Percentiles rank a stretch among this genome's conserved stretches.
phyloP scores from a whole-genome alignment of 2,329 filamentous ascomycete species.

The Arthroderma uncinatum region DNA sequence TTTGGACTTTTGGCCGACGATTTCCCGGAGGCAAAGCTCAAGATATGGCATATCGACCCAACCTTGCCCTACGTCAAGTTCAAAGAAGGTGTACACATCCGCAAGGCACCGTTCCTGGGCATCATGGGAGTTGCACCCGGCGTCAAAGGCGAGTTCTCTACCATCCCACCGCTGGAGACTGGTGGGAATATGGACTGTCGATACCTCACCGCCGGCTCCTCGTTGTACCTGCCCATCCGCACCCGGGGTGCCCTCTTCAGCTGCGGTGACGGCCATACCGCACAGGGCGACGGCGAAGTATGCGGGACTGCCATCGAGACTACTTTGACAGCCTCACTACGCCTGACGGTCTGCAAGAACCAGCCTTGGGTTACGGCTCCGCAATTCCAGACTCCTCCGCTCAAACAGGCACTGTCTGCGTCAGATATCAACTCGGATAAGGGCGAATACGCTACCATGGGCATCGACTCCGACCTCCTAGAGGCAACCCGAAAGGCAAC shows the following conservation, averaged over 20 bases:
- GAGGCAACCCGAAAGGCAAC: slow-evolving; percentile 42
- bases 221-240: slow-evolving; percentile 42
- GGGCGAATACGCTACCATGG: slow-evolving; percentile 39
- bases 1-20: slow-evolving; percentile 44
- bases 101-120: slow-evolving; percentile 43
- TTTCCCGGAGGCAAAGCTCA: slow-evolving; percentile 35
- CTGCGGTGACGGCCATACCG: slow-evolving; percentile 45
- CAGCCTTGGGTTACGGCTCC: slow-evolving; percentile 39
- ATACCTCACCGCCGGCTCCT: slow-evolving; percentile 38
- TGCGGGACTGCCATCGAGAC: slow-evolving; percentile 49
- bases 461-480: slow-evolving; percentile 38
- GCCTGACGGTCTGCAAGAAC: slow-evolving; percentile 40
- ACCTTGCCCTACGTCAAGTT: slow-evolving; percentile 35
- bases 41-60: slow-evolving; percentile 40
- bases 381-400: slow-evolving; percentile 35
- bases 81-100: slow-evolving; percentile 39
- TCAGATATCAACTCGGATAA: slow-evolving; percentile 22
- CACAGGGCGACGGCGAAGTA: slow-evolving; percentile 46
- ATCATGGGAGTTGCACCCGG: slow-evolving; percentile 43
- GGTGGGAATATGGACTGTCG: slow-evolving; percentile 48
- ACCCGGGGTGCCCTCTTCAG: slow-evolving; percentile 42
- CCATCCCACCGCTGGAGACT: slow-evolving; percentile 41
- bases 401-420: slow-evolving; percentile 16
- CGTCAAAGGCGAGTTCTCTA: slow-evolving; percentile 36
- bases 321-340: slow-evolving; percentile 39